Evolutionary conservation across 768 basidiomycete genomes (phyloP), one percentile per base, ranked within the genome.

Genomic region (Boletus vinaceobasis): DNA sequence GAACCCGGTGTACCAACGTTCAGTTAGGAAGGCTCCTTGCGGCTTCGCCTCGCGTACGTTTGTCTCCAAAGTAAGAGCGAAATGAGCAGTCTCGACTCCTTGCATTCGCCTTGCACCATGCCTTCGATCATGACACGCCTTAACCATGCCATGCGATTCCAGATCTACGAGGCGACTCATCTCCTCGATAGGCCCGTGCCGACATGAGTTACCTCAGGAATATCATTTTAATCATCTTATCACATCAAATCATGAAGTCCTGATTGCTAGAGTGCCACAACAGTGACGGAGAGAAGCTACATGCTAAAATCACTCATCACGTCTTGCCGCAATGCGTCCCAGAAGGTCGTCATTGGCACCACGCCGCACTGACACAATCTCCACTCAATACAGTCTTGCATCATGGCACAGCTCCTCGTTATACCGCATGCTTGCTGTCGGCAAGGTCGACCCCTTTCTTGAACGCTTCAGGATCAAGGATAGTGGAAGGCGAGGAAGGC

Each of bases 401-500:
- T 51, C 35, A 13, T 50, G 33, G 31, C 48, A 45, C 46, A 40
- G 26, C 19, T 39, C 29, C 31, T 52, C 46, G 43, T 67, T 26
- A 55, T 56, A 31, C 59, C 39, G 26, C 62, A 23, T 56, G 52
- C 48, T 54, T 57, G 48, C 37, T 40, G 45, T 58, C 60, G 43
- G 35, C 39, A 39, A 50, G 37, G 15, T 32, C 21, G 19, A 37
- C 53, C 47, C 51, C 60, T 43, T 46, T 59, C 57, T 58, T 43
- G 21, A 53, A 38, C 10, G 45, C 44, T 55, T 57, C 55, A 23
- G 26, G 53, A 45, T 44, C 50, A 48, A 54, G 37, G 36, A 38
- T 51, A 6, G 47, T 52, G 7, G 64, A 66, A 57, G 65, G 66
- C 15, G 65, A 65, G 26, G 67, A 64, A 48, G 68, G 60, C 50